A percentile compares a stretch with the other conserved stretches of the same genome.
These are phyloP conservation scores for Salix suchowensis DNA, from an alignment of 345 rosid genomes.

Conservation along the genomic window DNA sequence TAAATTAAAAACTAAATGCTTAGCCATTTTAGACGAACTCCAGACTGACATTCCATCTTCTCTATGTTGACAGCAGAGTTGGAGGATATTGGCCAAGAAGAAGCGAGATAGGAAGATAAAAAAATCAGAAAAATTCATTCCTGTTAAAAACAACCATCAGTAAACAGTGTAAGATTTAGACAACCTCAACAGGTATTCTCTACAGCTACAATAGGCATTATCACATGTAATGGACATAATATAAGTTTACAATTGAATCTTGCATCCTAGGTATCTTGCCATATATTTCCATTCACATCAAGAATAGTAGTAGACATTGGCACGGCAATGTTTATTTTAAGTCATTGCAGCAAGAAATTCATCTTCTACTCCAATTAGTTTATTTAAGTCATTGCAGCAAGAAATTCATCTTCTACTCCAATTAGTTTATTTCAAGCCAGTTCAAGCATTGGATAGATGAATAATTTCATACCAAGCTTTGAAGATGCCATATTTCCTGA, in stretches of 20 bases:
- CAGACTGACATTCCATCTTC: conserved; percentile 20
- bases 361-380: not conserved
- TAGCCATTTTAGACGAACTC: conserved; percentile 31
- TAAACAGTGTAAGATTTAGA: not conserved
- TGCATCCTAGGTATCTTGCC: not conserved
- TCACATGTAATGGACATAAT: conserved; percentile 1
- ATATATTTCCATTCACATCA: not conserved
- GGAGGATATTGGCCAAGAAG: conserved; percentile 49
- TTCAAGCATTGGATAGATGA: not conserved
- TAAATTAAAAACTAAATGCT: conserved; percentile 50
- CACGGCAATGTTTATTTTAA: not conserved
- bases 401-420: not conserved
- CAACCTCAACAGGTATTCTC: not conserved
- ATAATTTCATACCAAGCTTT: not conserved
- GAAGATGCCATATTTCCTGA: not conserved
- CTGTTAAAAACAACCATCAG: conserved; percentile 33
- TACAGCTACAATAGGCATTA: not conserved
- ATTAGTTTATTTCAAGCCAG: not conserved
- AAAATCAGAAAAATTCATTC: conserved; percentile 81
- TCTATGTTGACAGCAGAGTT: conserved; percentile 23
- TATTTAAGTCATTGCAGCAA: not conserved
- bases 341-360: not conserved
- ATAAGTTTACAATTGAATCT: not conserved
- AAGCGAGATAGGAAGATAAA: conserved; percentile 56
- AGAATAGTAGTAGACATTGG: not conserved